Evolutionary conservation across 192 early-diverging fungal species (phyloP), one percentile per base, ranked within the genome.

Genomic region (Entomortierella chlamydospora): DNA sequence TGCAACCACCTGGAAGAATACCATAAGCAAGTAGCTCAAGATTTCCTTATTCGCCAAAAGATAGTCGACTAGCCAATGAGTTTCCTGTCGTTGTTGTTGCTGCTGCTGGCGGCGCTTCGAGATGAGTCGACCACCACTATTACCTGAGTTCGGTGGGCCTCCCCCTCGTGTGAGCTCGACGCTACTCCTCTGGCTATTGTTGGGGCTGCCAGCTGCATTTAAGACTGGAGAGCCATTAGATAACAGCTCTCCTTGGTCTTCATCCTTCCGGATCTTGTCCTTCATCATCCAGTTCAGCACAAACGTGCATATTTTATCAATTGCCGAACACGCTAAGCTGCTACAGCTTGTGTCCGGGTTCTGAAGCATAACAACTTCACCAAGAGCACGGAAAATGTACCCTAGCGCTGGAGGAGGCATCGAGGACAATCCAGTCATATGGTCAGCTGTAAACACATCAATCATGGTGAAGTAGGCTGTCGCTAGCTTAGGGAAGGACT

Each of bases 381-480:
- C 91, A 29, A 88, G 84, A 47, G 93, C 83, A n/a, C 86, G 87
- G 87, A 95, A 89, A 57, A 95, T 87, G 50, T 93, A 93, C 50
- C 86, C 82, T 57, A 95, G 89, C 0, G 86, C 82, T 0, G 84
- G 68, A 8, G 88, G 82, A 20, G 87, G 82, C 76, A 91, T 83
- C 43, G 65, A 81, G 10, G 93, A 72, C 55, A 94, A 56, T 45
- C 84, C 83, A 61, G 91, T 82, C 62, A 91, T 90, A 81, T 86
- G 90, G 63, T 90, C 87, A 7, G 84, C 81, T 22, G 88, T 82
- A 69, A 97, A 90, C 20, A 84, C 86, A 59, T 97, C 92, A 29
- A 96, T 68, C 67, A 94, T 69, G 18, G 77, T 42, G 66, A 90
- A 93, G 66, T 90, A 91, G 0, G 92, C 78, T 62, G 81, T 60